Conservation (phyloP, 352 stramenopile species). For the Poterioochromonas sp. region DNA sequence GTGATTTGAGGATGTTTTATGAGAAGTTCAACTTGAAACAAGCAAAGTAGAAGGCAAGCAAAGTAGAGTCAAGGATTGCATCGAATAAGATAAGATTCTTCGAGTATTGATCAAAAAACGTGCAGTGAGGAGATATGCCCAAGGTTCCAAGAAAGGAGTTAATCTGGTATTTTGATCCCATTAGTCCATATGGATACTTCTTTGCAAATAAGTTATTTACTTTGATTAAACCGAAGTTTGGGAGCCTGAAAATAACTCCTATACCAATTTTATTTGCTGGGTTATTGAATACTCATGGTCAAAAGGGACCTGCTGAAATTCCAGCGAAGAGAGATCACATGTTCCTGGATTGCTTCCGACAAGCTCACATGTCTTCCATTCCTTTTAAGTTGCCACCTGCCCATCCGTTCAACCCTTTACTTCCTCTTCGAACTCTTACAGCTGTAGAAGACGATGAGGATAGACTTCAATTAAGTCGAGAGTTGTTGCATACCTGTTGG, state of each 20-base stretch:
- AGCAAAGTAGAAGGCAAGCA: too few relatives aligned
- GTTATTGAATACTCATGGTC: background rate
- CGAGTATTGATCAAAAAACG: too few relatives aligned
- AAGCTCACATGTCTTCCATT: background rate
- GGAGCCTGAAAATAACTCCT: background rate
- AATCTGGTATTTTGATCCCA: background rate
- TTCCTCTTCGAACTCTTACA: background rate
- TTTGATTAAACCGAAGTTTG: background rate
- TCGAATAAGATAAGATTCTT: too few relatives aligned
- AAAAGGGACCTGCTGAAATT: slow-evolving; percentile 12
- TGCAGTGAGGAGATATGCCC: too few relatives aligned
- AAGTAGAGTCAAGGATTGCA: too few relatives aligned
- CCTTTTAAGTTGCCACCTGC: background rate
- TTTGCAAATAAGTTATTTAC: background rate
- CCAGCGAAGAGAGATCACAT: background rate
- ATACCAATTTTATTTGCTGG: slow-evolving; percentile 5
- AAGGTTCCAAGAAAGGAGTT: too few relatives aligned
- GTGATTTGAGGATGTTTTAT: too few relatives aligned
- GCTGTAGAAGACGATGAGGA: too few relatives aligned
- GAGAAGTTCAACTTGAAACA: too few relatives aligned
- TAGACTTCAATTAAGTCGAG: background rate
- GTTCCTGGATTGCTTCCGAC: background rate
- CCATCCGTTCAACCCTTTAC: slow-evolving; percentile 16
- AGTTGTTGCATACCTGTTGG: background rate
- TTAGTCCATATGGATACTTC: slow-evolving; percentile 16